A percentile compares a stretch with the other conserved stretches of the same genome.
Conservation (phyloP, 2,329 filamentous ascomycete species). For the Ramichloridium luteum region DNA sequence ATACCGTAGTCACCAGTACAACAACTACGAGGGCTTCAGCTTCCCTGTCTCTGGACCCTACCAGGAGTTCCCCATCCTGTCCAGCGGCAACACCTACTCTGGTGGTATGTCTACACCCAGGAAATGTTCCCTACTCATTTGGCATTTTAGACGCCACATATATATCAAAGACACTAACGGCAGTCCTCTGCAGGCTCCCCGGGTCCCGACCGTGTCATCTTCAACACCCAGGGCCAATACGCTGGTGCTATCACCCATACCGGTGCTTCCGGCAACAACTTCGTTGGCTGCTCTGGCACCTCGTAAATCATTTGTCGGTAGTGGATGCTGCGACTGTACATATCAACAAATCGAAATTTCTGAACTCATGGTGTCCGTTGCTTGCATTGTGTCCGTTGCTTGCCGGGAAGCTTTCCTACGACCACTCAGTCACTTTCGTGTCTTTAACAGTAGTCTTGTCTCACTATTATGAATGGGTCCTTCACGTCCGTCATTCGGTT, state of each 20-base stretch:
- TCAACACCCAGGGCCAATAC: conserved; percentile 44
- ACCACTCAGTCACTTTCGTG: too few relatives aligned
- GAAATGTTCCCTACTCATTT: neutral
- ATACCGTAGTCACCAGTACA: conserved; percentile 3
- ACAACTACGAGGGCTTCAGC: conserved; percentile 43
- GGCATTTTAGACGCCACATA: too few relatives aligned
- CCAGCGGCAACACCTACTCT: conserved; percentile 34
- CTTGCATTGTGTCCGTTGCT: too few relatives aligned
- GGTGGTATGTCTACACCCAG: conserved; percentile 34
- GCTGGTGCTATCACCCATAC: conserved; percentile 59
- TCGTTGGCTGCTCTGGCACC: conserved; percentile 47
- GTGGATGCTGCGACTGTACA: too few relatives aligned
- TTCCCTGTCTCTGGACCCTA: conserved; percentile 47
- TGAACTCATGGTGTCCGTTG: too few relatives aligned
- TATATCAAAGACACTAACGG: too few relatives aligned
- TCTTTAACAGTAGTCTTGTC: too few relatives aligned
- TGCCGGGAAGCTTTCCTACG: too few relatives aligned
- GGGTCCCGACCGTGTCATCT: conserved; percentile 54
- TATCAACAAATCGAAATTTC: too few relatives aligned
- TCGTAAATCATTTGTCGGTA: too few relatives aligned
- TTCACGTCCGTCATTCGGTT: too few relatives aligned
- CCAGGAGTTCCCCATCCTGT: conserved; percentile 51
- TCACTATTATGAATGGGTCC: too few relatives aligned
- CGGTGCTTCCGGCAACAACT: conserved; percentile 54
- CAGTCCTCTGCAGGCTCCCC: conserved; percentile 49